Base-by-base conservation (phyloP, 257 asterid genomes). In the Nicotiana knightiana region DNA sequence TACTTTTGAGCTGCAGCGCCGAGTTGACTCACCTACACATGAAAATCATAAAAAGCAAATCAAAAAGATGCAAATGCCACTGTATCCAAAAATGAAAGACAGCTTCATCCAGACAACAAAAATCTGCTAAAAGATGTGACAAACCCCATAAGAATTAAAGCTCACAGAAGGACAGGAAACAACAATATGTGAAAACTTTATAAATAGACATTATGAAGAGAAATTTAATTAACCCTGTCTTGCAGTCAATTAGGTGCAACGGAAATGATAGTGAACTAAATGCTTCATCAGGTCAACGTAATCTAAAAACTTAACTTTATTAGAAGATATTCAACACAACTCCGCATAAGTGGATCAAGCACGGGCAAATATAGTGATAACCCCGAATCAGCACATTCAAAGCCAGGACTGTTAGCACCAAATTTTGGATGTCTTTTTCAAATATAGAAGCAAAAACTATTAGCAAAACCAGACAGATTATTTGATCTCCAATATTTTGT, bases 1-100 rank as follows among this genome's bases (percentile, higher is more conserved):
- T 93, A 96, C 81, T 96, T 96, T 57, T 96, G 99, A 84, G 98
- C 99, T 76, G 97, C 99, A 79, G 94, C 90, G 10, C 97, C 98
- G 65, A 96, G 98, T 88, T 93, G 99, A 89, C 94, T 88, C 79
- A 94, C 97, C 99, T 96, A 90, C 85, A 90, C 35, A 39, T 17
- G 48, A 79, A 9, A 67, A 46, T 24, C 51, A 81, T 57, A 33
- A 17, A 61, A 66, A 68, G 30, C 79, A 32, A 67, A 67, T 63
- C 6, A 81, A 12, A 37, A 67, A 43, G 61, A 73, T 73, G 59
- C 79, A 73, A 73, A 26, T 24, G 16, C 62, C 79, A 26, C 77
- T 43, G 21, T 4, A 70, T 70, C 32, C n/a, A 70, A 70, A 26
- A 43, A 21, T 16, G 32, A 65, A 30, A 65, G 12, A 28, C 5